A percentile compares a stretch with the other conserved stretches of the same genome.
phyloP scores from a whole-genome alignment of 306 rosid genomes.

The Malus orientalis region DNA sequence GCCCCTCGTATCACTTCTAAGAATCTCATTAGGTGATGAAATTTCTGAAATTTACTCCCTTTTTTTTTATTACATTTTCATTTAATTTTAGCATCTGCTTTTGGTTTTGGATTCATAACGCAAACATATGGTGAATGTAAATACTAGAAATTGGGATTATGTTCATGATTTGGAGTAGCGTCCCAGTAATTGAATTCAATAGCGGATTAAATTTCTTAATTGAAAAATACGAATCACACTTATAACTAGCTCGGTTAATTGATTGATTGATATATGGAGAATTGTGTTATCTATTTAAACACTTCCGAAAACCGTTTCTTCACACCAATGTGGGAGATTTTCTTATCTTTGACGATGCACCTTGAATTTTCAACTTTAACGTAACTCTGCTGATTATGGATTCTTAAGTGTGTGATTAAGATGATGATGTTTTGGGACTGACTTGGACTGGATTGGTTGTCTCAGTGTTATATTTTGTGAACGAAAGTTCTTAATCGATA shows the following conservation, averaged over 20 bases:
- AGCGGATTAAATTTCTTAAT: neutral
- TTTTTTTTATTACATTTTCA: neutral
- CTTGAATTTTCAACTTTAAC: too few species aligned
- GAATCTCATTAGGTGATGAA: slow-evolving; percentile 72
- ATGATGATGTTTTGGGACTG: neutral
- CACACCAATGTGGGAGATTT: neutral
- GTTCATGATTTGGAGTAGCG: neutral
- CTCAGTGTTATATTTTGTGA: slow-evolving; percentile 91
- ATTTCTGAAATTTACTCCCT: neutral
- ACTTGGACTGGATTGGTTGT: slow-evolving; percentile 17
- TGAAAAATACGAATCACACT: neutral
- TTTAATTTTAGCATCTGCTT: neutral
- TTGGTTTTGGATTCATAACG: neutral
- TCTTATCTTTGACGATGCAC: neutral
- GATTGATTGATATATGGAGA: neutral
- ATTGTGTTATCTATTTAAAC: neutral
- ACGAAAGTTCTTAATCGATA: neutral
- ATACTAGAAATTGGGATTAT: neutral
- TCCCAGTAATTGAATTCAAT: neutral
- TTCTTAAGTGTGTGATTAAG: neutral
- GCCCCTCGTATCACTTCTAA: slow-evolving; percentile 98
- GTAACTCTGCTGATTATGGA: neutral
- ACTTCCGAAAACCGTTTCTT: neutral
- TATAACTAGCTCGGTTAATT: neutral
- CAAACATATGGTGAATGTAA: neutral